These are phyloP conservation scores for Vaccinium vitisidaea DNA, from an alignment of 148 eudicot genomes.

Conservation along the genomic window DNA sequence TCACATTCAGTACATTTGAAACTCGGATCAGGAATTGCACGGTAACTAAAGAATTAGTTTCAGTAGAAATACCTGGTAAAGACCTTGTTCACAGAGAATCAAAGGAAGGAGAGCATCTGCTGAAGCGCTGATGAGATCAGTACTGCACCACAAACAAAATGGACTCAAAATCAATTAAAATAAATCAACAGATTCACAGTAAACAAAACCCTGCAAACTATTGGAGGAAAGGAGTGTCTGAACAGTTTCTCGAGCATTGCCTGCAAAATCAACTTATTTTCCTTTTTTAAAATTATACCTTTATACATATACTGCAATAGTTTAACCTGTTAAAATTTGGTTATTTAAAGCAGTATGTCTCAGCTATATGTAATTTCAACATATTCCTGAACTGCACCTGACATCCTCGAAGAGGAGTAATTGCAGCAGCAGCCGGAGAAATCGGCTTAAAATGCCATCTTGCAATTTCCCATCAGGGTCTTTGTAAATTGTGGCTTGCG, in stretches of 20 bases:
- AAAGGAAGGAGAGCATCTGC: conserved; percentile 95
- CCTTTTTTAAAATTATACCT: background rate
- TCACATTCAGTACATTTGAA: background rate
- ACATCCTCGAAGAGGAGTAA: conserved; percentile 90
- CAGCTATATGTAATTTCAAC: background rate
- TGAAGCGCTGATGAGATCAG: conserved; percentile 82
- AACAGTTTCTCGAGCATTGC: background rate
- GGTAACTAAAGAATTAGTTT: background rate
- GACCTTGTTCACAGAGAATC: conserved; percentile 82
- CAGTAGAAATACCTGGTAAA: conserved; percentile 65
- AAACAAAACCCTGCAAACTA: background rate
- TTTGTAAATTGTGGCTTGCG: conserved; percentile 59
- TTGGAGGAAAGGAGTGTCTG: background rate
- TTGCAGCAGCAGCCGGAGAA: conserved; percentile 73
- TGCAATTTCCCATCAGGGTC: conserved; percentile 64
- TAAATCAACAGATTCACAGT: background rate
- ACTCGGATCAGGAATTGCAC: background rate
- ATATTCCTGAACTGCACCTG: conserved; percentile 46
- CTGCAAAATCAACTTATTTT: background rate
- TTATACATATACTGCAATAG: background rate
- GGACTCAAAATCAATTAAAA: background rate
- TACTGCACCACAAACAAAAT: conserved; percentile 39
- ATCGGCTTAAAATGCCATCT: conserved; percentile 75
- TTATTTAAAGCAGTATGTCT: background rate
- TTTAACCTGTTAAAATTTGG: background rate